Percentiles rank a stretch among this genome's conserved stretches.
Evolutionary conservation across 805 yeast genomes (phyloP).

Genomic region (Saccharomycopsis sp.): DNA sequence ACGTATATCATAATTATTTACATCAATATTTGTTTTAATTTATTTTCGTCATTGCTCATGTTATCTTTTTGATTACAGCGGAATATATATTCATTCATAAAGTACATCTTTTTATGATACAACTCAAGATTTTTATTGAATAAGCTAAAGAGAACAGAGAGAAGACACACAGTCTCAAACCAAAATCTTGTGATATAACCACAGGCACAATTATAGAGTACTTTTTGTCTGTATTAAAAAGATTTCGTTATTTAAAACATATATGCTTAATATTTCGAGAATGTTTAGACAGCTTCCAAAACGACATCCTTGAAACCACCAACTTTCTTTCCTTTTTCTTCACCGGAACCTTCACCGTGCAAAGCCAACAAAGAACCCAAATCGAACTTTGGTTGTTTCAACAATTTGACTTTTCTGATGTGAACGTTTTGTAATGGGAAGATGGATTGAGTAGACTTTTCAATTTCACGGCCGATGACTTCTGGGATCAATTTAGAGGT

Average conservation of each 20-base stretch:
- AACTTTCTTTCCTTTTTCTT: conserved; percentile 97
- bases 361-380: conserved; percentile 92
- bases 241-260: too few species aligned
- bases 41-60: neutral
- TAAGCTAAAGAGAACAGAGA: too few species aligned
- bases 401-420: conserved; percentile 97
- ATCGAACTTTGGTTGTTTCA: conserved; percentile 98
- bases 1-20: neutral
- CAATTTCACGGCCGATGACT: conserved; percentile 97
- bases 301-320: conserved; percentile 97
- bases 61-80: neutral
- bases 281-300: conserved; percentile 85
- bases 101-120: neutral
- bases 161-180: too few species aligned
- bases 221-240: too few species aligned
- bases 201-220: neutral
- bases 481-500: conserved; percentile 97
- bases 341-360: conserved; percentile 92
- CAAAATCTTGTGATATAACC: neutral
- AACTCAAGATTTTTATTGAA: neutral
- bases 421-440: conserved; percentile 98
- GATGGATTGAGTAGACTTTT: conserved; percentile 90
- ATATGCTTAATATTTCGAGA: too few species aligned
- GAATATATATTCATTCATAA: neutral
- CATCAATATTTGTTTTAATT: neutral